phyloP scores from a whole-genome alignment of 164 flowering plant genomes.

The Chimonanthus salicifolius region DNA sequence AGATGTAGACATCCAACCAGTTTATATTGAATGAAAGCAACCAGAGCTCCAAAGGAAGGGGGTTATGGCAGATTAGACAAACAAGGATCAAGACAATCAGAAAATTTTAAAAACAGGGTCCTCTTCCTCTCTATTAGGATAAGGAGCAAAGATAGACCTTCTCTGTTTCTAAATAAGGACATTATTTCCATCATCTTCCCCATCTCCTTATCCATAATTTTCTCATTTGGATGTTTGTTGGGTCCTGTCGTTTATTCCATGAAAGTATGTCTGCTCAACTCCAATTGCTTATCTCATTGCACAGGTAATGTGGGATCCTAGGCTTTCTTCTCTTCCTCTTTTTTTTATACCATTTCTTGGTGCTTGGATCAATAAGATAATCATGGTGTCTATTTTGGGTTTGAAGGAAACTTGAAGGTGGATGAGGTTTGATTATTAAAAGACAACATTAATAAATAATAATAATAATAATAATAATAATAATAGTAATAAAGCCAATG shows the following conservation, averaged over 20 bases:
- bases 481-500: background rate
- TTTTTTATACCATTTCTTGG: background rate
- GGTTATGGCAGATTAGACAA: background rate
- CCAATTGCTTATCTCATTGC: background rate
- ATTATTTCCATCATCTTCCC: background rate
- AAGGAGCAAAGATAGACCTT: background rate
- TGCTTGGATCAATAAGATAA: background rate
- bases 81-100: background rate
- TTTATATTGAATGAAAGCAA: background rate
- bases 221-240: slow-evolving; percentile 1
- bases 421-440: background rate
- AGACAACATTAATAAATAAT: no score
- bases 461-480: no score
- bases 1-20: background rate
- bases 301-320: background rate
- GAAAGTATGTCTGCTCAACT: background rate
- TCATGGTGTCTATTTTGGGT: background rate
- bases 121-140: background rate
- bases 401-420: background rate
- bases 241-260: slow-evolving; percentile 2
- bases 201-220: background rate
- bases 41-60: background rate
- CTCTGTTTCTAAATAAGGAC: background rate
- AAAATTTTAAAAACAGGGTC: background rate
- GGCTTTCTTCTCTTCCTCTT: background rate